Percentiles rank a stretch among this genome's conserved stretches.
phyloP scores from a whole-genome alignment of 805 yeast genomes.

The Candida hungchunana region DNA sequence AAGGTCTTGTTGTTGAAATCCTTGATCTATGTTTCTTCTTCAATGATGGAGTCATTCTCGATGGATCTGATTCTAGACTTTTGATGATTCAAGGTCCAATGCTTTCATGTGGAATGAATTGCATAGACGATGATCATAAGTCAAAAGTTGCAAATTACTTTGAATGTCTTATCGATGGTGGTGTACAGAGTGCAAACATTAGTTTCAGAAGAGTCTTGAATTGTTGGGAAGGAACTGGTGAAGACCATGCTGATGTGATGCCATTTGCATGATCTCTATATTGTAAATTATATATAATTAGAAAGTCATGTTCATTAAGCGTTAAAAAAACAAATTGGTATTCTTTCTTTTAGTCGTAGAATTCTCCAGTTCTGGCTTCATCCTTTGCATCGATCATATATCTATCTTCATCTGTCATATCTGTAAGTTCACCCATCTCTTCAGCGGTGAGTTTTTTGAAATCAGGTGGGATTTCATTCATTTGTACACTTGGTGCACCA shows the following conservation, averaged over 20 bases:
- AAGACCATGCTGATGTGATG: slow-evolving; percentile 14
- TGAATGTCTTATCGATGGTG: slow-evolving; percentile 13
- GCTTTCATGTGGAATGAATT: slow-evolving; percentile 18
- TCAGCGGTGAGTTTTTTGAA: slow-evolving; percentile 26
- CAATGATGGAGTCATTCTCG: slow-evolving; percentile 4
- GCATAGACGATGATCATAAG: slow-evolving; percentile 14
- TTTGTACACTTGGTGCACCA: slow-evolving; percentile 92
- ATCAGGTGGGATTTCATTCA: slow-evolving; percentile 84
- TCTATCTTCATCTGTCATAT: slow-evolving; percentile 32
- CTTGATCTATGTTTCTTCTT: slow-evolving; percentile 19
- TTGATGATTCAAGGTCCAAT: slow-evolving; percentile 25
- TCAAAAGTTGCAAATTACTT: slow-evolving; percentile 14
- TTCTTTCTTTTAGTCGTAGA: slow-evolving; percentile 24
- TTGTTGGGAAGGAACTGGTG: slow-evolving; percentile 20
- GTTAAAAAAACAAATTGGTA: too few relatives aligned
- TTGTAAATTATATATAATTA: too few relatives aligned
- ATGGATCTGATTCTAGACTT: slow-evolving; percentile 18
- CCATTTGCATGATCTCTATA: slow-evolving; percentile 17
- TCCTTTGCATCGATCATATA: slow-evolving; percentile 34
- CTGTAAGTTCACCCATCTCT: slow-evolving; percentile 38
- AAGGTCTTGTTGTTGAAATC: slow-evolving; percentile 17
- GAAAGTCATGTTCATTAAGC: too few relatives aligned
- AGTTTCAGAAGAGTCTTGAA: slow-evolving; percentile 16
- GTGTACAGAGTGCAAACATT: slow-evolving; percentile 21
- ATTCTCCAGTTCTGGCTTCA: slow-evolving; percentile 34